These are phyloP conservation scores for Eutrema heterophyllum DNA, from an alignment of 345 rosid genomes.

Conservation along the genomic window DNA sequence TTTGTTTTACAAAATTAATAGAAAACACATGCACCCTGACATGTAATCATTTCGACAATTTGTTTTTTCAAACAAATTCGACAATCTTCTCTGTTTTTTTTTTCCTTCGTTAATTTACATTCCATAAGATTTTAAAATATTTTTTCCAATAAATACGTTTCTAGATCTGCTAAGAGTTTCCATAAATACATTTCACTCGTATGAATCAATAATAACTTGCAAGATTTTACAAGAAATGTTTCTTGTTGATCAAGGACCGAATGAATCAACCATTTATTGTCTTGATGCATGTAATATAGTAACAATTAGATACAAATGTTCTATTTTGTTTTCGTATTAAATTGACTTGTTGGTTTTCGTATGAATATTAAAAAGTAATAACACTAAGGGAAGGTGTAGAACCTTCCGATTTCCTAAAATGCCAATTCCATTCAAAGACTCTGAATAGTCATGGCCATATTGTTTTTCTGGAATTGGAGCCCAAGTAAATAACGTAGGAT, in stretches of 20 bases:
- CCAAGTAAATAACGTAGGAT: background rate
- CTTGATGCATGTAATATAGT: background rate
- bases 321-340: no score
- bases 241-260: background rate
- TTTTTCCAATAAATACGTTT: background rate
- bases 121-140: background rate
- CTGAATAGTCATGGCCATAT: background rate
- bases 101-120: background rate
- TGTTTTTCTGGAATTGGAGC: background rate
- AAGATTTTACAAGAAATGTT: background rate
- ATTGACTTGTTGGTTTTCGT: background rate
- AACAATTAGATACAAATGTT: background rate
- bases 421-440: background rate
- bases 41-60: no score
- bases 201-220: background rate
- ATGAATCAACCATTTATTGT: background rate
- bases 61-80: background rate
- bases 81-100: background rate
- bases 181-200: background rate
- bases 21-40: no score
- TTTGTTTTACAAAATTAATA: background rate
- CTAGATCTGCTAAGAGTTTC: background rate
- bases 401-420: background rate
- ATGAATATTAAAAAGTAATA: no score
- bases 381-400: no score